Percentiles rank a stretch among this genome's conserved stretches.
Evolutionary conservation across 495 filamentous ascomycete genomes (phyloP).

Genomic region (Penicillium soppii): DNA sequence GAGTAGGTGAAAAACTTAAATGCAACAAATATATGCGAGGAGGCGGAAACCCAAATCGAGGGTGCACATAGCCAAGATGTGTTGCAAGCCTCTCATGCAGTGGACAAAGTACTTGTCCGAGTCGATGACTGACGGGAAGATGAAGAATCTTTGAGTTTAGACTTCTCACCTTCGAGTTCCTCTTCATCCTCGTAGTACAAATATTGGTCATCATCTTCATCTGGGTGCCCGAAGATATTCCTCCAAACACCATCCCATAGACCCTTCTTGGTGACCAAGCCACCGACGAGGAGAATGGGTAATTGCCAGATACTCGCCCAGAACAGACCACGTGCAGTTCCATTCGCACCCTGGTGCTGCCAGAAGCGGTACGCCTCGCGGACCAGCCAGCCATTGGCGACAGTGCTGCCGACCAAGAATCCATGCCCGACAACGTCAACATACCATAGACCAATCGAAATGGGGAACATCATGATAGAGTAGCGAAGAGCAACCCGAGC

Average conservation of each 20-base stretch:
- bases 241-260: constrained; percentile 85
- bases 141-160: not conserved
- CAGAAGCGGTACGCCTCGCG: constrained; percentile 82
- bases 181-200: constrained; percentile 41
- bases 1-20: not conserved
- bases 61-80: not conserved
- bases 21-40: constrained; percentile 1
- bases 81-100: constrained; percentile 1
- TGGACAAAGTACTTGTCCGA: constrained; percentile 14
- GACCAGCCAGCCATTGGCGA: constrained; percentile 85
- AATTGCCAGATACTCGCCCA: constrained; percentile 99
- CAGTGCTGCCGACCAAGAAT: constrained; percentile 76
- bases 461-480: constrained; percentile 80
- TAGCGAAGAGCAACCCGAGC: constrained; percentile 85
- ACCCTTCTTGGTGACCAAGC: constrained; percentile 91
- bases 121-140: constrained; percentile 1
- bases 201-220: constrained; percentile 44
- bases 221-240: constrained; percentile 54
- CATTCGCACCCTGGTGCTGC: constrained; percentile 71
- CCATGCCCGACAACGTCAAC: constrained; percentile 81
- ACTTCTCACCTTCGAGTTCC: constrained; percentile 13
- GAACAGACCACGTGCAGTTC: constrained; percentile 82
- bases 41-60: not conserved
- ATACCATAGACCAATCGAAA: constrained; percentile 80
- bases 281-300: constrained; percentile 85